A percentile compares a stretch with the other conserved stretches of the same genome.
phyloP scores from a whole-genome alignment of 768 basidiomycete species.

The Pulveroboletus sp. region DNA sequence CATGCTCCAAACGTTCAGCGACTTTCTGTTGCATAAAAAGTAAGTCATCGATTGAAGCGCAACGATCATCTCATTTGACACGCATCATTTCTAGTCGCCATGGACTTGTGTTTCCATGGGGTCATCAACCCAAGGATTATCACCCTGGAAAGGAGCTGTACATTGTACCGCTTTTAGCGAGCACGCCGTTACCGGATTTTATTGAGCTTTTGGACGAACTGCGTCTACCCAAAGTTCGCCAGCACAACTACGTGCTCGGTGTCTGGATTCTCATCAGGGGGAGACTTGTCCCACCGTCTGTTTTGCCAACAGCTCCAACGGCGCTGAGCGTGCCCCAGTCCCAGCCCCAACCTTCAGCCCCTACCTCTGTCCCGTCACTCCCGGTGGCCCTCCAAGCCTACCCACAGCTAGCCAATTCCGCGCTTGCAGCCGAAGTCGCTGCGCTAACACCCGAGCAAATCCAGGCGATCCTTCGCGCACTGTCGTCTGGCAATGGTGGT shows the following conservation, averaged over 20 bases:
- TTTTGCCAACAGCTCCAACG: constrained; percentile 13
- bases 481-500: constrained; percentile 41
- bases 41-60: constrained; percentile 33
- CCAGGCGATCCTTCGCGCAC: constrained; percentile 57
- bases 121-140: constrained; percentile 63
- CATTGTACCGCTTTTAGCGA: constrained; percentile 68
- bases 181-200: constrained; percentile 73
- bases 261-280: constrained; percentile 86
- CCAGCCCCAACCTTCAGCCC: constrained; percentile 16
- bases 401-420: constrained; percentile 40
- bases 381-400: constrained; percentile 27
- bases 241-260: constrained; percentile 65
- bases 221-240: constrained; percentile 58
- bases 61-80: constrained; percentile 10
- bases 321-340: constrained; percentile 9
- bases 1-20: constrained; percentile 56
- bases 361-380: constrained; percentile 11
- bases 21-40: constrained; percentile 71
- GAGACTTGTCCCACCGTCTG: constrained; percentile 52
- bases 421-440: constrained; percentile 67
- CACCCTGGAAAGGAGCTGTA: constrained; percentile 84
- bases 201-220: constrained; percentile 79
- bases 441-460: constrained; percentile 74
- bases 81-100: constrained; percentile 55
- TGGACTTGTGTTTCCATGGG: constrained; percentile 85